phyloP scores from a whole-genome alignment of 495 filamentous ascomycete species.

The Trypethelium eluteriae region DNA sequence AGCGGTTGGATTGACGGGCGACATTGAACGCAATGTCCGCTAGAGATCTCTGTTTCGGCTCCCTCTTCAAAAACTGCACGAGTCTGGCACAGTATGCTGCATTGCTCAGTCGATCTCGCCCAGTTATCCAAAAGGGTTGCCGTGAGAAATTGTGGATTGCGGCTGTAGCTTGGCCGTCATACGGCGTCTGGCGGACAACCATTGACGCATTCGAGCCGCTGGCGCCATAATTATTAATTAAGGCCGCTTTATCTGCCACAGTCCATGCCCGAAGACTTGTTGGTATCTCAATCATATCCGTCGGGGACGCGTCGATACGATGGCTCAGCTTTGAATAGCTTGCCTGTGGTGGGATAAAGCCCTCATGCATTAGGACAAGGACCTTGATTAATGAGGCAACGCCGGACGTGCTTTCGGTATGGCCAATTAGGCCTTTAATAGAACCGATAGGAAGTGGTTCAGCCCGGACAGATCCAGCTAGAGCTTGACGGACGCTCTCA shows the following conservation, averaged over 20 bases:
- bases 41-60: not conserved
- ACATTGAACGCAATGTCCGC: conserved; percentile 24
- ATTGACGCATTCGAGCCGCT: conserved; percentile 2
- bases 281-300: not conserved
- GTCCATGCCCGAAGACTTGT: not conserved
- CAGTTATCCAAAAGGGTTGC: not conserved
- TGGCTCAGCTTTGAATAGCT: conserved; percentile 28
- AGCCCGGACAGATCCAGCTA: conserved; percentile 16
- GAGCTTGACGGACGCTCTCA: conserved; percentile 24
- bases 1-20: conserved; percentile 24
- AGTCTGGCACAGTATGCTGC: not conserved
- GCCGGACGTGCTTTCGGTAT: conserved; percentile 32
- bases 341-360: conserved; percentile 34
- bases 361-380: conserved; percentile 34
- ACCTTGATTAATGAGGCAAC: conserved; percentile 33
- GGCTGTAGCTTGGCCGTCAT: not conserved
- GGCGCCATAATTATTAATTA: conserved; percentile 10
- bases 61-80: not conserved
- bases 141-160: not conserved
- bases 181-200: not conserved
- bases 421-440: conserved; percentile 32
- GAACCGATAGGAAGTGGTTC: conserved; percentile 25
- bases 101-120: not conserved
- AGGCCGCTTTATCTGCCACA: not conserved
- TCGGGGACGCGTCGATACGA: not conserved